Conservation (phyloP, 2,329 filamentous ascomycete species). For the Colletotrichum horii region DNA sequence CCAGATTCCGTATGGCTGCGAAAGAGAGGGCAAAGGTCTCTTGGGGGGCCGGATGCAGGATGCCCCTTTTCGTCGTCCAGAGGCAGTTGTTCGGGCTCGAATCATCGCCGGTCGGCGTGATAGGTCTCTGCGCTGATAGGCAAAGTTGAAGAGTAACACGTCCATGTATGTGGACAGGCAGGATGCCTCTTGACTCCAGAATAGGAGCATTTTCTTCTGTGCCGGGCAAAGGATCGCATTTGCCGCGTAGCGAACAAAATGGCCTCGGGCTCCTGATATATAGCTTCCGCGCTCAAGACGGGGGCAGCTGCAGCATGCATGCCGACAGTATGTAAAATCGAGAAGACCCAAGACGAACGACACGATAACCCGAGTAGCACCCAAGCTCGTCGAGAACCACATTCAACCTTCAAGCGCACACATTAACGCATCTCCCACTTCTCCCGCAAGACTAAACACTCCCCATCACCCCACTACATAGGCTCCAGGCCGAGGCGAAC, state of each 20-base stretch:
- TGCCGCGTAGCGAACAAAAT: background rate
- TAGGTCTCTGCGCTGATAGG: background rate
- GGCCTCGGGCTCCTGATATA: background rate
- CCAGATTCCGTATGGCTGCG: background rate
- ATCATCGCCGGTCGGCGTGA: background rate
- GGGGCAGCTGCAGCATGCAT: background rate
- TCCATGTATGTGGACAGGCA: background rate
- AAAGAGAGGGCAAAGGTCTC: background rate
- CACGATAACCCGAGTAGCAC: background rate
- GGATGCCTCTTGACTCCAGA: background rate
- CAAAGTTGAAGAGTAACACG: background rate
- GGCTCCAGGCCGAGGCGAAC: background rate
- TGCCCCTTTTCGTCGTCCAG: background rate
- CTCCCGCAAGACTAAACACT: background rate
- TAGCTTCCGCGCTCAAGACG: background rate
- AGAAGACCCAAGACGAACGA: background rate
- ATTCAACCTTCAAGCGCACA: background rate
- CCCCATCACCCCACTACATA: background rate
- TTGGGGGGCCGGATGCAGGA: accelerated
- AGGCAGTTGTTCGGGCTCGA: background rate
- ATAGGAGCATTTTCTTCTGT: accelerated
- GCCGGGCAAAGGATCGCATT: accelerated
- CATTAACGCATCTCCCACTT: background rate
- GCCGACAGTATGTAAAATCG: background rate
- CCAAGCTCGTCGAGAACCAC: background rate